Evolutionary conservation across 495 filamentous ascomycete species (phyloP).

Genomic region (Penicillium pancosmium): DNA sequence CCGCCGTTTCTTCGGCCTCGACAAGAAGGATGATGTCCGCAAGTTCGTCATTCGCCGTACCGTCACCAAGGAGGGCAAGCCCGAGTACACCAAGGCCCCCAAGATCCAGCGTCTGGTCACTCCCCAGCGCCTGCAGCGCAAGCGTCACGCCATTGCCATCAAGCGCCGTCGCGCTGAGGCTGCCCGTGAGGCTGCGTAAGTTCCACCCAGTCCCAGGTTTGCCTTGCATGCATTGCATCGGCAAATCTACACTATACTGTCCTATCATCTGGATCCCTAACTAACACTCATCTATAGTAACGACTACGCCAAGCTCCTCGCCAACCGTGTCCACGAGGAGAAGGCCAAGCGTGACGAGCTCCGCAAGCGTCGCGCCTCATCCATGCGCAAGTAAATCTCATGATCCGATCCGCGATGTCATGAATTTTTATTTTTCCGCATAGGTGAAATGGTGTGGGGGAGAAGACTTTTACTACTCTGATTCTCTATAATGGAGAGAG

Average conservation of each 20-base stretch:
- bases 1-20: slow-evolving; percentile 95
- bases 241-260: neutral
- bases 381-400: slow-evolving; percentile 82
- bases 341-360: slow-evolving; percentile 87
- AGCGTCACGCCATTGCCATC: slow-evolving; percentile 94
- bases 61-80: slow-evolving; percentile 95
- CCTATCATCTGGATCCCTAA: slow-evolving; percentile 11
- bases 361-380: slow-evolving; percentile 94
- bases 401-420: slow-evolving; percentile 24
- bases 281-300: slow-evolving; percentile 52
- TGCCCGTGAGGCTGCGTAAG: slow-evolving; percentile 98
- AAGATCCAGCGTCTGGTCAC: slow-evolving; percentile 99
- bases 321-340: slow-evolving; percentile 93
- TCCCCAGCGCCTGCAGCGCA: slow-evolving; percentile 99
- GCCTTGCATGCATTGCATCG: no score
- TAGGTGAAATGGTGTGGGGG: slow-evolving; percentile 21
- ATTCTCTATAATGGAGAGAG: slow-evolving; percentile 35
- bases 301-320: slow-evolving; percentile 91
- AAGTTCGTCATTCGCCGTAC: slow-evolving; percentile 99
- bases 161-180: slow-evolving; percentile 96
- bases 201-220: slow-evolving; percentile 22
- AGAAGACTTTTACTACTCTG: neutral
- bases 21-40: slow-evolving; percentile 99
- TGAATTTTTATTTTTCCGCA: slow-evolving; percentile 37
- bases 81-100: slow-evolving; percentile 98